Conservation (phyloP, 306 rosid genomes). For the Ormosia emarginata region DNA sequence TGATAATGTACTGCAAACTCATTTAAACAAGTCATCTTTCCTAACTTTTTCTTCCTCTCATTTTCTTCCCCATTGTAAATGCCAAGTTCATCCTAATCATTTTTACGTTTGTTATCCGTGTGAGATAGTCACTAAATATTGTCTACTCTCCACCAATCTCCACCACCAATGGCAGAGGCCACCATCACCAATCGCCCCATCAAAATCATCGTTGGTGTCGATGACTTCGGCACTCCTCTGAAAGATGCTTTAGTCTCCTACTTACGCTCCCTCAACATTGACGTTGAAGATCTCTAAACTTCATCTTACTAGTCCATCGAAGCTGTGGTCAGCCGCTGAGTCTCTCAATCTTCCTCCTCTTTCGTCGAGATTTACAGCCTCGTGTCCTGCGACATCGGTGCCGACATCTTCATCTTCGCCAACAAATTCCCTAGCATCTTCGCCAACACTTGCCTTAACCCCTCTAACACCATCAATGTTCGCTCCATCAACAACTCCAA, state of each 20-base stretch:
- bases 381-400: slow-evolving; percentile 84
- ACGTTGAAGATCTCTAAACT: slow-evolving; percentile 78
- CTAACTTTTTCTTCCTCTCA: too few species aligned
- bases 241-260: slow-evolving; percentile 68
- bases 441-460: slow-evolving; percentile 64
- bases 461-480: slow-evolving; percentile 60
- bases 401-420: slow-evolving; percentile 81
- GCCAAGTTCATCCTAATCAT: background rate
- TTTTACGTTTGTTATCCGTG: background rate
- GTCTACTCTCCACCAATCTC: background rate
- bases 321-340: slow-evolving; percentile 77
- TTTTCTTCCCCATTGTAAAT: too few species aligned
- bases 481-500: slow-evolving; percentile 87
- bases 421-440: slow-evolving; percentile 76
- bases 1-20: too few species aligned
- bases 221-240: slow-evolving; percentile 59
- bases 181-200: slow-evolving; percentile 23
- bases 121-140: background rate
- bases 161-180: slow-evolving; percentile 31
- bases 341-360: slow-evolving; percentile 48
- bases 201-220: slow-evolving; percentile 74
- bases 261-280: slow-evolving; percentile 59
- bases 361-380: slow-evolving; percentile 54
- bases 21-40: too few species aligned
- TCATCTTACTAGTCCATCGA: slow-evolving; percentile 77